Conservation (phyloP, 352 stramenopile genomes). For the Elongisporangium senticosum region DNA sequence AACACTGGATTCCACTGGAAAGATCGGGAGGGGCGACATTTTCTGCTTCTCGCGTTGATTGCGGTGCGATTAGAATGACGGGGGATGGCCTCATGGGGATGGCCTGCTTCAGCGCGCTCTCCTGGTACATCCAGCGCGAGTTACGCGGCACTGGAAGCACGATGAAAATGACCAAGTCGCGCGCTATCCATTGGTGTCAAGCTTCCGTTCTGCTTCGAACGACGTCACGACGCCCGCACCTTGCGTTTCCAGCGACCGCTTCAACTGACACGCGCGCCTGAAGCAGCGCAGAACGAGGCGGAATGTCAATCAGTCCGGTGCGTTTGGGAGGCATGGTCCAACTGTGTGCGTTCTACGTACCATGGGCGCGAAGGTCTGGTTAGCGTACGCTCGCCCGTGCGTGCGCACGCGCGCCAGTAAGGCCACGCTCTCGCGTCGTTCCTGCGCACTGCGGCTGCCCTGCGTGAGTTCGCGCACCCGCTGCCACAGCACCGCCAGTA, state of each 20-base stretch:
- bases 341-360: conserved; percentile 15
- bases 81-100: not conserved
- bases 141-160: not conserved
- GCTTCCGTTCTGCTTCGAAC: not conserved
- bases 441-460: conserved; percentile 22
- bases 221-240: not conserved
- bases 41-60: not conserved
- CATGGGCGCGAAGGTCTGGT: conserved; percentile 32
- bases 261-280: not conserved
- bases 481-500: conserved; percentile 18
- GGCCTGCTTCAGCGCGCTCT: not conserved
- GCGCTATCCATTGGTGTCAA: not conserved
- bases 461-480: conserved; percentile 23
- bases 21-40: too few relatives aligned
- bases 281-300: not conserved
- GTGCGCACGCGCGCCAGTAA: conserved; percentile 40
- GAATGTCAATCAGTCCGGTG: not conserved
- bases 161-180: not conserved
- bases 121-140: not conserved
- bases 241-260: not conserved
- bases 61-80: not conserved
- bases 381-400: conserved; percentile 37
- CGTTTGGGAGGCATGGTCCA: not conserved
- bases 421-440: conserved; percentile 33
- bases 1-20: not conserved